Evolutionary conservation across 768 basidiomycete genomes (phyloP), one percentile per base, ranked within the genome.

Genomic region (Ramaria rubella): DNA sequence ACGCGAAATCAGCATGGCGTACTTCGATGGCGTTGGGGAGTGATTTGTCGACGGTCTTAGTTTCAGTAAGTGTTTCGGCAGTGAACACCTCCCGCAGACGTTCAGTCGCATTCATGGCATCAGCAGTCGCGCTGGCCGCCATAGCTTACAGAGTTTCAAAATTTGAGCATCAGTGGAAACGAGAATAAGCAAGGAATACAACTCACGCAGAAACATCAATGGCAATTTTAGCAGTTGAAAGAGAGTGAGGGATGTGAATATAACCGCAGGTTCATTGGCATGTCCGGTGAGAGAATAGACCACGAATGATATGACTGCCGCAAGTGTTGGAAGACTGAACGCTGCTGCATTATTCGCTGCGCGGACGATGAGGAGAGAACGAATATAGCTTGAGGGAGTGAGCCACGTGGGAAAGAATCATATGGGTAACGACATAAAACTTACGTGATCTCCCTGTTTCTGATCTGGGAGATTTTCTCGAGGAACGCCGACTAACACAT

Each of bases 181-280:
- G 15, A 63, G 55, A 48, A 54, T 21, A 42, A 54, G 56, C n/a
- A 42, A n/a, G n/a, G n/a, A 31, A 52, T n/a, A 15, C 3, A 2
- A 69, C 75, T 43, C 58, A 77, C 75, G 78, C 49, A 81, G 67
- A 60, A 93, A 77, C 85, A 90, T 87, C 31, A 94, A 75, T 0
- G 94, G 92, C 56, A 93, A 61, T 21, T 92, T 77, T 43, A 94
- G 76, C 19, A 96, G 71, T 61, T 85, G 87, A 78, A 95, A 97
- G 4, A 94, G 75, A 0, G 87, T 85, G 51, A 97, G 73, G 21
- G 91, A 91, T 21, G 93, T 75, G 70, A 96, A 96, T 58, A 95
- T 79, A 33, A 81, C 77, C 0, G 83, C 83, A 0, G 94, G 79
- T 21, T 85, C 71, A 31, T 90, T 76, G 4, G 69, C 40, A 64